A percentile compares a stretch with the other conserved stretches of the same genome.
Conservation (phyloP, 2,329 filamentous ascomycete species). For the Fusarium algeriense region DNA sequence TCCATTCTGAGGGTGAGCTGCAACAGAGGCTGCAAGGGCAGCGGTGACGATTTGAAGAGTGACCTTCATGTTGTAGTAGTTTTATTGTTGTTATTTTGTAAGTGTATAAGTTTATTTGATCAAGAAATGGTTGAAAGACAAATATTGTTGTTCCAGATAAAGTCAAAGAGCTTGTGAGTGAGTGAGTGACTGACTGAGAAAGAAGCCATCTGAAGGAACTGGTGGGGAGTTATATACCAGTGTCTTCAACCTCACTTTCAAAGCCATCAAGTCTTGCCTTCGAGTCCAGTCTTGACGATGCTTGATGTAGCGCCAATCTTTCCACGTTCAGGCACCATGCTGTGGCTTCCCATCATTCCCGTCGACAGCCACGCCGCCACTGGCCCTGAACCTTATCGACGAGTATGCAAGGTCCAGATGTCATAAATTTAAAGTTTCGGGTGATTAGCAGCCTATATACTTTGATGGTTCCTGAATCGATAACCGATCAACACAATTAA, state of each 20-base stretch:
- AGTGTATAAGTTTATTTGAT: not conserved
- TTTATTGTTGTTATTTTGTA: not conserved
- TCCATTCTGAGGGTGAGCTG: not conserved
- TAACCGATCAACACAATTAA: not conserved
- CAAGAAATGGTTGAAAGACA: not conserved
- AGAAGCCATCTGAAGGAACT: not conserved
- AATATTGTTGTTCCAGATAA: not conserved
- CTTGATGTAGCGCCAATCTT: constrained; percentile 3
- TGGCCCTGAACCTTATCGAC: constrained; percentile 7
- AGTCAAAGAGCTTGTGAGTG: not conserved
- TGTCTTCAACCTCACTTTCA: too few relatives aligned
- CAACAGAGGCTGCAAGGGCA: constrained; percentile 11
- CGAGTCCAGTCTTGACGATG: not conserved
- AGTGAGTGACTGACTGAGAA: not conserved
- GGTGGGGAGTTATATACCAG: not conserved
- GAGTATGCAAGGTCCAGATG: not conserved
- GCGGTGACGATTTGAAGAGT: constrained; percentile 1
- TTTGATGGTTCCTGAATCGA: constrained; percentile 11
- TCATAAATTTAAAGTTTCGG: not conserved
- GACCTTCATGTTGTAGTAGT: constrained; percentile 13
- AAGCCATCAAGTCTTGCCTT: not conserved
- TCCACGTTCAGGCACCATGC: not conserved
- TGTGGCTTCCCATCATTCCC: constrained; percentile 21
- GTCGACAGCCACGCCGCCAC: constrained; percentile 15
- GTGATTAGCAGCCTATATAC: not conserved